Percentiles rank a stretch among this genome's conserved stretches.
These are phyloP conservation scores for Thraustochytrium striatum DNA, from an alignment of 352 stramenopile genomes.

Conservation along the genomic window DNA sequence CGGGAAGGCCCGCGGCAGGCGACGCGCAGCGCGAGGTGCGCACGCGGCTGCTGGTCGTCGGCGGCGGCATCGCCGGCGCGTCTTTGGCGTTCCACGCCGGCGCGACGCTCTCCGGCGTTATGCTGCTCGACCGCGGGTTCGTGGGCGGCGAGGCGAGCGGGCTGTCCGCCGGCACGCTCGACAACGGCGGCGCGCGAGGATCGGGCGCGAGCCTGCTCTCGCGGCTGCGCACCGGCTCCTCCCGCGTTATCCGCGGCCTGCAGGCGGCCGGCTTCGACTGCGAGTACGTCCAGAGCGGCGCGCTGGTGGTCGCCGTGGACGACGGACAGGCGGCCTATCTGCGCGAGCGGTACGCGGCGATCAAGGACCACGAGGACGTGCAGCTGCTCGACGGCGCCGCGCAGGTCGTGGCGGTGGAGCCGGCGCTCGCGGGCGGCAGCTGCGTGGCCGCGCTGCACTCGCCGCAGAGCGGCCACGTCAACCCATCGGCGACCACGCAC, in stretches of 20 bases:
- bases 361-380: background rate
- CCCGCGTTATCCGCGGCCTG: background rate
- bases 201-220: background rate
- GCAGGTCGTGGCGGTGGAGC: conserved; percentile 2
- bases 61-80: conserved; percentile 26
- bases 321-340: background rate
- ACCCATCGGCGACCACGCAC: conserved; percentile 3
- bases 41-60: background rate
- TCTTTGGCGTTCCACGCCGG: background rate
- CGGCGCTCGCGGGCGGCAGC: background rate
- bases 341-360: background rate
- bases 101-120: too few species aligned
- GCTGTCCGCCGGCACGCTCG: conserved; percentile 15
- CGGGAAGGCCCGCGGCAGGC: background rate
- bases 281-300: conserved; percentile 33
- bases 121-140: conserved; percentile 27
- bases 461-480: conserved; percentile 25
- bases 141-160: conserved; percentile 19
- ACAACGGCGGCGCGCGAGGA: background rate
- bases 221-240: background rate
- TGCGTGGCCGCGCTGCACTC: background rate
- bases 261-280: conserved; percentile 15
- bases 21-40: background rate
- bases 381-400: background rate
- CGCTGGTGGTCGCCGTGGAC: background rate